Evolutionary conservation across 768 basidiomycete species (phyloP), one percentile per base, ranked within the genome.

Genomic region (Dioszegia aurantiaca): DNA sequence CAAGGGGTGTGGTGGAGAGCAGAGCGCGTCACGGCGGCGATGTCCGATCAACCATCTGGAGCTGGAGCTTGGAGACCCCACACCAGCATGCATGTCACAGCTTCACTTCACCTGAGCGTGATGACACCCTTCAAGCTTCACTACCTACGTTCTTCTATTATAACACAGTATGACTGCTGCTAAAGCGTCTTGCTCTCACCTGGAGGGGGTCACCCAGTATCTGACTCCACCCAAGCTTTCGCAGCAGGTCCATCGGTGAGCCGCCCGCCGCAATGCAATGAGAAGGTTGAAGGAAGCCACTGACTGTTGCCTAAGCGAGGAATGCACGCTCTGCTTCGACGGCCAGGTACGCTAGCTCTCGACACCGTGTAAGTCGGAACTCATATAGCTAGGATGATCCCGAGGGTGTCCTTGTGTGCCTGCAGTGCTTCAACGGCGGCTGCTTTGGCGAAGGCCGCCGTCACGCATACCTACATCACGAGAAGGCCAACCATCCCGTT

Each of bases 311-410:
- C 6, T n/a, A 23, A 75, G 92, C 8, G 90, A 95, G 77, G 93
- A 98, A 77, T 99, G 94, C 71, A 95, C 93, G 0, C 91, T 93
- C 59, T 99, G 94, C 72, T 99, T 97, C 73, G 93, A 97, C 76
- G 85, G 84, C 68, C 93, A 97, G 84, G 90, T 87, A 21, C 62
- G 75, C 30, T 51, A 33, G 27, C 2, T 8, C 16, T 4, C 16
- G n/a, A 40, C 30, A 30, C 16, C 1, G 36, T 27, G 12, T 14
- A 9, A 33, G 19, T 33, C 23, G 23, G 1, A 59, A 52, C 51
- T 63, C 47, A 61, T 40, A 14, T 12, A 49, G 48, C n/a, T 66
- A 92, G 87, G 90, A 92, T 72, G 77, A 78, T 2, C 81, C 85
- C 0, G 77, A 80, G 12, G 94, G 94, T 5, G 79, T 95, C 60